These are phyloP conservation scores for Termitomyces sp. DNA, from an alignment of 768 basidiomycete species.

Conservation along the genomic window DNA sequence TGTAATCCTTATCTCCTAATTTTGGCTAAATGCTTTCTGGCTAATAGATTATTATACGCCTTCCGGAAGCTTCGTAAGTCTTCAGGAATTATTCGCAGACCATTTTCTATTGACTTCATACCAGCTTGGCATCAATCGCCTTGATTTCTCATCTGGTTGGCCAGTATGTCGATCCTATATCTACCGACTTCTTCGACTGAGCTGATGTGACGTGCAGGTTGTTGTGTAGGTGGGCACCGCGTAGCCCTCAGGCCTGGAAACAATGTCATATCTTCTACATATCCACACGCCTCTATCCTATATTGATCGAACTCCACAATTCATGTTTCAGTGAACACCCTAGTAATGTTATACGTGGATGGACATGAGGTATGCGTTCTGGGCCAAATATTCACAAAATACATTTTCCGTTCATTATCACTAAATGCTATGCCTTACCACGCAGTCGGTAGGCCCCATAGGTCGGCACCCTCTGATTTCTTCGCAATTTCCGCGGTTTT, in stretches of 20 bases:
- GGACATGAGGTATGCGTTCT: background rate
- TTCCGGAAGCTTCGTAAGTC: slow-evolving; percentile 34
- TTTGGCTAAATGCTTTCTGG: background rate
- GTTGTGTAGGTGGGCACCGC: background rate
- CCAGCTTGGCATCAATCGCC: slow-evolving; percentile 39
- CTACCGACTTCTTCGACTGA: background rate
- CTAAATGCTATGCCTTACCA: too few relatives aligned
- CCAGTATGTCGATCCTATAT: slow-evolving; percentile 25
- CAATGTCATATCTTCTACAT: background rate
- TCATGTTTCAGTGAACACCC: background rate
- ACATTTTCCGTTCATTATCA: background rate
- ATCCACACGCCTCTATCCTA: background rate
- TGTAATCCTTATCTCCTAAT: background rate
- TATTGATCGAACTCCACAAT: background rate
- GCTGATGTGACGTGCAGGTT: background rate
- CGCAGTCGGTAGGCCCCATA: too few relatives aligned
- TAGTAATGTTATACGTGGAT: too few relatives aligned
- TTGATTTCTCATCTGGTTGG: slow-evolving; percentile 46
- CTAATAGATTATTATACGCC: slow-evolving; percentile 45
- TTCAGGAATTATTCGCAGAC: background rate
- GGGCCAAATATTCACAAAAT: background rate
- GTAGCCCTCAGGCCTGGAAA: background rate
- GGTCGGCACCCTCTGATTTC: too few relatives aligned
- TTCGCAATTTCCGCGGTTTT: too few relatives aligned
- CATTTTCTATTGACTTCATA: background rate